phyloP scores from a whole-genome alignment of 129 eudicot genomes.

The Lactuca sativa region DNA sequence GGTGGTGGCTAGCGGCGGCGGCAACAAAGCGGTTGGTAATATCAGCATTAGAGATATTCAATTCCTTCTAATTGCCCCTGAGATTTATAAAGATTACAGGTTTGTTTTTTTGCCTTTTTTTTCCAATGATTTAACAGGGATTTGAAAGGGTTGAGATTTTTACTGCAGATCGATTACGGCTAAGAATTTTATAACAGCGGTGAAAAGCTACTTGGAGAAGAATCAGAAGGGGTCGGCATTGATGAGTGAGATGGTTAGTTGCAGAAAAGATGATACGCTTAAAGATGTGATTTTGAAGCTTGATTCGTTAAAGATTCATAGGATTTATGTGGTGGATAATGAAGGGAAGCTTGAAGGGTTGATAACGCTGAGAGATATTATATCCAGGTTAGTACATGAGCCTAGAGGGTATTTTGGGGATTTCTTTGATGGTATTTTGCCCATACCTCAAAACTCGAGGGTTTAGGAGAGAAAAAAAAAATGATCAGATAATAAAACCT shows the following conservation, averaged over 20 bases:
- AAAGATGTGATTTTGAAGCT: conserved; percentile 73
- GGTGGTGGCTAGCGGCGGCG: conserved; percentile 58
- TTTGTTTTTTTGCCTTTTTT: conserved; percentile 13
- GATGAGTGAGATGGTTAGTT: conserved; percentile 68
- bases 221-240: conserved; percentile 44
- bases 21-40: conserved; percentile 77
- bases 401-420: conserved; percentile 96
- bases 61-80: conserved; percentile 80
- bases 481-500: not conserved
- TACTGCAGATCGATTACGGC: conserved; percentile 82
- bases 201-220: conserved; percentile 55
- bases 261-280: conserved; percentile 61
- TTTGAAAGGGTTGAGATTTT: conserved; percentile 2
- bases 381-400: conserved; percentile 89
- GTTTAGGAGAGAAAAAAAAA: conserved; percentile 38
- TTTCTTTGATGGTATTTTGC: conserved; percentile 88
- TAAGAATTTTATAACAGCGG: conserved; percentile 79
- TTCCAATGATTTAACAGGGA: not conserved
- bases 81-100: conserved; percentile 91
- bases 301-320: conserved; percentile 76
- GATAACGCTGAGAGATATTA: conserved; percentile 89
- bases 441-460: conserved; percentile 78
- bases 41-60: conserved; percentile 91
- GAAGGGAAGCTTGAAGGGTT: conserved; percentile 70
- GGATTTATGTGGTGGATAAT: conserved; percentile 78